phyloP scores from a whole-genome alignment of 352 stramenopile genomes.

The Elongisporangium prolatum region DNA sequence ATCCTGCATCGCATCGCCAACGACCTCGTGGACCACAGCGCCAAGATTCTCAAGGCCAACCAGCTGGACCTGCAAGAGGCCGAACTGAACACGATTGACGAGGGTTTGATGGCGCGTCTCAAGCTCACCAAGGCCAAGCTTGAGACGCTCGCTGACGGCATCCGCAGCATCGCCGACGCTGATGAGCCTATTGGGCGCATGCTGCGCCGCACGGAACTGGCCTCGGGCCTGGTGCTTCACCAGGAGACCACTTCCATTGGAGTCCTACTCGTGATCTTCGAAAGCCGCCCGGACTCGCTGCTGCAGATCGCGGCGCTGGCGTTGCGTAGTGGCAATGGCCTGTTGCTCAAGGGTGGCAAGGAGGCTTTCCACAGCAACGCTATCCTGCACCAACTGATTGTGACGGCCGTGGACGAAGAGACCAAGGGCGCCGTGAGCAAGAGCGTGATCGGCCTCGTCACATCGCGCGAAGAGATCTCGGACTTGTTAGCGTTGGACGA shows the following conservation, averaged over 20 bases:
- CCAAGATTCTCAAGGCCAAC: constrained; percentile 92
- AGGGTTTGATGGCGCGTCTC: constrained; percentile 64
- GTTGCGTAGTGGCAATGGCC: constrained; percentile 94
- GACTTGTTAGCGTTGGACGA: constrained; percentile 94
- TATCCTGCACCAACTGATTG: constrained; percentile 92
- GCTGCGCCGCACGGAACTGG: constrained; percentile 85
- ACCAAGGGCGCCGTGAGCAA: constrained; percentile 85
- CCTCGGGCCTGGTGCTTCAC: constrained; percentile 89
- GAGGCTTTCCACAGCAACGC: constrained; percentile 91
- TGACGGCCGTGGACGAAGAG: constrained; percentile 89
- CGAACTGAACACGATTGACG: constrained; percentile 51
- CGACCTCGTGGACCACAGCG: constrained; percentile 75
- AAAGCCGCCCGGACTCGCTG: constrained; percentile 95
- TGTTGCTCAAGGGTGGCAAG: constrained; percentile 97
- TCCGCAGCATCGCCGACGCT: constrained; percentile 88
- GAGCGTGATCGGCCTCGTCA: constrained; percentile 94
- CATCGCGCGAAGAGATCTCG: constrained; percentile 90
- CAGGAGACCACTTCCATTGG: constrained; percentile 96
- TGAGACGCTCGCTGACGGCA: constrained; percentile 91
- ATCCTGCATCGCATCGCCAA: constrained; percentile 90
- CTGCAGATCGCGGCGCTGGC: constrained; percentile 96
- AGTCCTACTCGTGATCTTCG: constrained; percentile 98
- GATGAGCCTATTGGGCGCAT: constrained; percentile 74
- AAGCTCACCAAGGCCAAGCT: constrained; percentile 94
- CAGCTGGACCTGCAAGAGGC: constrained; percentile 87